These are phyloP conservation scores for Fragilaria crotonensis DNA, from an alignment of 108 stramenopile genomes.

Conservation along the genomic window DNA sequence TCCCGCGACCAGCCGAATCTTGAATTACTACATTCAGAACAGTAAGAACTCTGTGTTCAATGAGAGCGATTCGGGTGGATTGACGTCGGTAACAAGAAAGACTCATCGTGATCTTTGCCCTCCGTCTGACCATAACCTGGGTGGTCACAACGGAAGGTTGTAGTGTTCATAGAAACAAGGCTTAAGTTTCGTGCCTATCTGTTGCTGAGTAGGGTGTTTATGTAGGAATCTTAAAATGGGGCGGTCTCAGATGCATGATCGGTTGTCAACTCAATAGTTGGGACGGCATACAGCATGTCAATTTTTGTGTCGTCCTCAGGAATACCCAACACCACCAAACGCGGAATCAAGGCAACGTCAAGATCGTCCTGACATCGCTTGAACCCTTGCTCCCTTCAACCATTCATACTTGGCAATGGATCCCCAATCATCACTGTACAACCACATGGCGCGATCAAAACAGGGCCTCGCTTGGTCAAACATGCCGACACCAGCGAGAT, in stretches of 20 bases:
- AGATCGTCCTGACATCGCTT: no score
- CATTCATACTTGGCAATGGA: not conserved
- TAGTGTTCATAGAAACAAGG: slow-evolving; percentile 2
- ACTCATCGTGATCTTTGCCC: slow-evolving; percentile 45
- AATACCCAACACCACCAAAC: no score
- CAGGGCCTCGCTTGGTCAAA: not conserved
- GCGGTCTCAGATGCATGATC: no score
- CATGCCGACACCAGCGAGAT: not conserved
- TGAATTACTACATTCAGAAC: slow-evolving; percentile 81
- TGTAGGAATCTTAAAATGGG: no score
- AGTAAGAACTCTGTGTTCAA: slow-evolving; percentile 27
- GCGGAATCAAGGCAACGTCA: no score
- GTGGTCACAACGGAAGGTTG: slow-evolving; percentile 23
- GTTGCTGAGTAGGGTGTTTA: no score
- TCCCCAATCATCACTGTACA: not conserved
- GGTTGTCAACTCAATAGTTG: no score
- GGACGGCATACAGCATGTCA: no score
- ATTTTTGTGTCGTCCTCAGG: no score
- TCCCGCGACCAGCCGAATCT: slow-evolving; percentile 72
- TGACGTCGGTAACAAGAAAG: slow-evolving; percentile 45
- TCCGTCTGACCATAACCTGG: slow-evolving; percentile 31
- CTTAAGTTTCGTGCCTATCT: not conserved
- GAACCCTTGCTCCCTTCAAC: no score
- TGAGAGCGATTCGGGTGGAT: slow-evolving; percentile 17
- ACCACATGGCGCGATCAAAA: not conserved